A percentile compares a stretch with the other conserved stretches of the same genome.
Conservation (phyloP, 2,329 filamentous ascomycete species). For the Penicillium sp. region DNA sequence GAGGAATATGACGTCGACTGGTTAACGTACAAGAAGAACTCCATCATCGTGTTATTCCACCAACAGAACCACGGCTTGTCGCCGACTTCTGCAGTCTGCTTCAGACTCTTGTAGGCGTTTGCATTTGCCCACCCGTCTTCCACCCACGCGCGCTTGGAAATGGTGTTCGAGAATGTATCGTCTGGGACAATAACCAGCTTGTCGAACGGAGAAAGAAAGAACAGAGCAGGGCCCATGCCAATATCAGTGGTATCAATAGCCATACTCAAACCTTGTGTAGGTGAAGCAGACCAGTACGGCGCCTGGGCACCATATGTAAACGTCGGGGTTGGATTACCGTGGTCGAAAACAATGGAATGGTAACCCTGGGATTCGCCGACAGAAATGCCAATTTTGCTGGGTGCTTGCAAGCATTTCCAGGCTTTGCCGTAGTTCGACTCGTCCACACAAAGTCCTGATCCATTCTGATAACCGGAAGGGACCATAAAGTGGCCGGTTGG, state of each 20-base stretch:
- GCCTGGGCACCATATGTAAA: conserved; percentile 62
- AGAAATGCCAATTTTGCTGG: conserved; percentile 31
- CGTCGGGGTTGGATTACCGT: conserved; percentile 35
- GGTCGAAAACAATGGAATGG: conserved; percentile 37
- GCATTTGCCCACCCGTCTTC: conserved; percentile 18
- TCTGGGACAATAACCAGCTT: conserved; percentile 58
- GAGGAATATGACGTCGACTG: conserved; percentile 41
- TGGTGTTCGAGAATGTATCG: conserved; percentile 30
- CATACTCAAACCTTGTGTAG: conserved; percentile 49
- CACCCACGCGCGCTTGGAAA: conserved; percentile 28
- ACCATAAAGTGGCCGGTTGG: conserved; percentile 51
- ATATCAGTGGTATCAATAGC: conserved; percentile 58
- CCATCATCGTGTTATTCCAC: conserved; percentile 66
- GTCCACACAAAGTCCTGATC: conserved; percentile 49
- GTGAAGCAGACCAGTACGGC: conserved; percentile 44
- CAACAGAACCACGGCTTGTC: conserved; percentile 67
- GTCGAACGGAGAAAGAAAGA: conserved; percentile 61
- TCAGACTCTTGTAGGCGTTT: conserved; percentile 29
- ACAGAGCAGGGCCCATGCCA: conserved; percentile 59
- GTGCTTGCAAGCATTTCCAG: conserved; percentile 48
- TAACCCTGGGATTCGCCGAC: conserved; percentile 24
- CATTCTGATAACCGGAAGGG: conserved; percentile 47
- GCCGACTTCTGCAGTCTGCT: conserved; percentile 48
- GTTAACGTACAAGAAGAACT: conserved; percentile 64
- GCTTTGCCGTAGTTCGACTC: conserved; percentile 44